A percentile compares a stretch with the other conserved stretches of the same genome.
Evolutionary conservation across 2,329 filamentous ascomycete species (phyloP).

Genomic region (Aotearoamyces nothofagi): DNA sequence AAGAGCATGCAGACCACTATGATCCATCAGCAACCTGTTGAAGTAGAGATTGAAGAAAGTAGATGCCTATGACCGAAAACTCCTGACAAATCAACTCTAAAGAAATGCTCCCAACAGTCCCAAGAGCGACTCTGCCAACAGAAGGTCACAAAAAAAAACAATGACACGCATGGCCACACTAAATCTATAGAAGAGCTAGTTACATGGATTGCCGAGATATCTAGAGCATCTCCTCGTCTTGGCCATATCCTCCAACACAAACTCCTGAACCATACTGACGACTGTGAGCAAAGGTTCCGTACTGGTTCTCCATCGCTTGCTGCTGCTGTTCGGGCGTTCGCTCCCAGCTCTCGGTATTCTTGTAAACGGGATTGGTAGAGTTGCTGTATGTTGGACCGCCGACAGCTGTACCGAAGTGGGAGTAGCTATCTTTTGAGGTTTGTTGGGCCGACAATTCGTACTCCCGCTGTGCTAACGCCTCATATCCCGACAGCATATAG

Average conservation of each 20-base stretch:
- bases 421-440: constrained; percentile 25
- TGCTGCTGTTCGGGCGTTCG: constrained; percentile 11
- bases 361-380: constrained; percentile 56
- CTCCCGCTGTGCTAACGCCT: constrained; percentile 48
- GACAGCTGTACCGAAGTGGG: constrained; percentile 26
- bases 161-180: background rate
- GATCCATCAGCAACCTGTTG: background rate
- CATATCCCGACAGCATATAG: constrained; percentile 75
- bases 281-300: constrained; percentile 12
- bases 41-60: background rate
- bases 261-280: constrained; percentile 10
- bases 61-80: background rate
- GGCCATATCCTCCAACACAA: constrained; percentile 8
- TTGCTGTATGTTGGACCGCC: constrained; percentile 30
- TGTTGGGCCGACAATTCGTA: constrained; percentile 35
- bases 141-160: too few relatives aligned
- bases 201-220: too few relatives aligned
- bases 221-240: constrained; percentile 20
- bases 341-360: constrained; percentile 14
- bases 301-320: constrained; percentile 18
- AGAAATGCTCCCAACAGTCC: too few relatives aligned
- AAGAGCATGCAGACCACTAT: background rate
- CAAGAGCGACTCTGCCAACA: too few relatives aligned
- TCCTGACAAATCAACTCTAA: too few relatives aligned
- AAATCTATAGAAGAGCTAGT: constrained; percentile 1